Evolutionary conservation across 2,329 filamentous ascomycete species (phyloP).

Genomic region (Metarhizium anisopliae): DNA sequence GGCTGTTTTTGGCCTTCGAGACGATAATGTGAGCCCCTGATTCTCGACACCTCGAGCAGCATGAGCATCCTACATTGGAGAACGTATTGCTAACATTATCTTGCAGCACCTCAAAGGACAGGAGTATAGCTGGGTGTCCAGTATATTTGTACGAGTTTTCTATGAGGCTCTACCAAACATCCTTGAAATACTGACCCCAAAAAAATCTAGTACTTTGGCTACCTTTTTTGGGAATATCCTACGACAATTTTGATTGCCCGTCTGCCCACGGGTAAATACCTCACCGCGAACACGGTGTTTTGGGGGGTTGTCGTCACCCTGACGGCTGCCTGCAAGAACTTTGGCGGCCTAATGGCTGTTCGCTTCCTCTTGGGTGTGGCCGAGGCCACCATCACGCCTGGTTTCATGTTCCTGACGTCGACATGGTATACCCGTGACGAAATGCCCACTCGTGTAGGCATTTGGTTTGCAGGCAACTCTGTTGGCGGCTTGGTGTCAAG

Average conservation of each 20-base stretch:
- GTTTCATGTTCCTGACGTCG: constrained; percentile 43
- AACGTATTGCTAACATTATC: constrained; percentile 7
- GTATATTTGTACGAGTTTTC: constrained; percentile 14
- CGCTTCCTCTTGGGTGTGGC: constrained; percentile 45
- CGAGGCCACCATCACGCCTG: constrained; percentile 44
- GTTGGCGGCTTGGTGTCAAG: constrained; percentile 38
- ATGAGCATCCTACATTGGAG: too few species aligned
- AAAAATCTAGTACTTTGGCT: constrained; percentile 25
- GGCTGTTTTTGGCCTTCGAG: constrained; percentile 43
- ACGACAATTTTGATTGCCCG: constrained; percentile 37
- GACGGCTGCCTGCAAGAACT: constrained; percentile 35
- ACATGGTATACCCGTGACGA: constrained; percentile 39
- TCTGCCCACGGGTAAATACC: constrained; percentile 36
- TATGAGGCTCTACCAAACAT: too few species aligned
- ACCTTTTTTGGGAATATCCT: constrained; percentile 40
- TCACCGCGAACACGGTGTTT: constrained; percentile 35
- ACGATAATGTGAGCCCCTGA: constrained; percentile 28
- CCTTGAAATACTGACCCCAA: background rate
- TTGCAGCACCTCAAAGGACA: constrained; percentile 8
- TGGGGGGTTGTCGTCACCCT: constrained; percentile 37
- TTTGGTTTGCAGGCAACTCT: constrained; percentile 47
- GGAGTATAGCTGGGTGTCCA: constrained; percentile 7
- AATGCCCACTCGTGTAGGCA: constrained; percentile 42
- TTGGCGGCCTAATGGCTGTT: constrained; percentile 26
- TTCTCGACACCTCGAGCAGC: background rate